phyloP scores from a whole-genome alignment of 352 stramenopile species.

The Hyaloperonospora brassicae region DNA sequence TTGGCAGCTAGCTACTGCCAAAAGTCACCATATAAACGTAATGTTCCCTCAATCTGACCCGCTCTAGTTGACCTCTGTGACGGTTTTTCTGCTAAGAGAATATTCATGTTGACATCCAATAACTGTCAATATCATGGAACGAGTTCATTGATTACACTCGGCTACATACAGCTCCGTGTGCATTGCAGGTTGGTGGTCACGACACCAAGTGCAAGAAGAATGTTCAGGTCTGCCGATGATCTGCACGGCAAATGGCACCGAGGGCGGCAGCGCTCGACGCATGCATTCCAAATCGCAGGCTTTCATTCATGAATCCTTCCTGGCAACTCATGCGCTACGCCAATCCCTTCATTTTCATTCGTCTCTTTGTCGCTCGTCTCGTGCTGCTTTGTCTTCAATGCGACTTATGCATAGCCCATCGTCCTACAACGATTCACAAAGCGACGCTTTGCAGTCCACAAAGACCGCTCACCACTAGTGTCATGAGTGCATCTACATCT shows the following conservation, averaged over 20 bases:
- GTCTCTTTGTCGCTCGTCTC: not conserved
- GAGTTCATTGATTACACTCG: no score
- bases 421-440: slow-evolving; percentile 1
- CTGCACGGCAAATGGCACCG: not conserved
- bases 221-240: slow-evolving; percentile 16
- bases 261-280: not conserved
- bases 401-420: slow-evolving; percentile 1
- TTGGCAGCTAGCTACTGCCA: no score
- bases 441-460: not conserved
- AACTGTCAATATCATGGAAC: no score
- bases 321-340: slow-evolving; percentile 9
- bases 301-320: slow-evolving; percentile 24
- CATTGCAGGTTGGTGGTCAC: no score
- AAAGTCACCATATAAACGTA: no score
- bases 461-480: no score
- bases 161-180: no score
- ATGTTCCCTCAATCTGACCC: no score
- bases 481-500: slow-evolving; percentile 28
- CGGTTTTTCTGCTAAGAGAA: no score
- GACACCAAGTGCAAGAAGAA: slow-evolving; percentile 26
- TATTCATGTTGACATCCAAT: no score
- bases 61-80: no score
- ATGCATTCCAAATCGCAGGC: slow-evolving; percentile 19
- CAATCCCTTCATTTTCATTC: slow-evolving; percentile 4
- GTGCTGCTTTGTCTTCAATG: slow-evolving; percentile 3